phyloP scores from a whole-genome alignment of 768 basidiomycete genomes.

The Xerocomellus amylosporus region DNA sequence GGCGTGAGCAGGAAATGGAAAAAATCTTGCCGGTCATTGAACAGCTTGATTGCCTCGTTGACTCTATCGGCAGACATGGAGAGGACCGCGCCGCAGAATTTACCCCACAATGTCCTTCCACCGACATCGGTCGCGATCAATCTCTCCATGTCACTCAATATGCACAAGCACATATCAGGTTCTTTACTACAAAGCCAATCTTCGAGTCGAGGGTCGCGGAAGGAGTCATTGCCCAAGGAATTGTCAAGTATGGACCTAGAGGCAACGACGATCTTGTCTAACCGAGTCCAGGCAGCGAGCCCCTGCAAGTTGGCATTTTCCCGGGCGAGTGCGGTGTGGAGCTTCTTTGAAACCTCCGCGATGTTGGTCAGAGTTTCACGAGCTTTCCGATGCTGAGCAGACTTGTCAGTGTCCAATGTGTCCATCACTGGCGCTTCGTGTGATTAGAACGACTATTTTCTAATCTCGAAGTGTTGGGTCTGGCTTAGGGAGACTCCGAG shows the following conservation, averaged over 20 bases:
- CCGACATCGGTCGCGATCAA: background rate
- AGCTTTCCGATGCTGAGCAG: background rate
- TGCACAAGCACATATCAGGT: constrained; percentile 4
- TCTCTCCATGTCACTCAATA: background rate
- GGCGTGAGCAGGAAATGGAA: background rate
- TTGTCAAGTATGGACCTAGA: background rate
- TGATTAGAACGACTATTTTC: too few relatives aligned
- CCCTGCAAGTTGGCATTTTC: background rate
- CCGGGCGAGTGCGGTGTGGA: background rate
- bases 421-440: too few relatives aligned
- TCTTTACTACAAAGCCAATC: constrained; percentile 4
- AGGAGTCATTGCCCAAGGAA: background rate
- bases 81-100: background rate
- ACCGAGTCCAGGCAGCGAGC: background rate
- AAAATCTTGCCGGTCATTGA: background rate
- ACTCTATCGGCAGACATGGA: background rate
- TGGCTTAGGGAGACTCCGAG: too few relatives aligned
- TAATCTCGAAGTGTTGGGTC: too few relatives aligned
- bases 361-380: background rate
- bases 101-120: background rate
- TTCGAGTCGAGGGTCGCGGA: background rate
- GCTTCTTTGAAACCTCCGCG: background rate
- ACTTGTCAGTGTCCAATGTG: background rate
- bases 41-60: constrained; percentile 2
- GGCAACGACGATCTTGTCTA: background rate